phyloP scores from a whole-genome alignment of 2,329 filamentous ascomycete species.

The Dactylellina haptotyla region DNA sequence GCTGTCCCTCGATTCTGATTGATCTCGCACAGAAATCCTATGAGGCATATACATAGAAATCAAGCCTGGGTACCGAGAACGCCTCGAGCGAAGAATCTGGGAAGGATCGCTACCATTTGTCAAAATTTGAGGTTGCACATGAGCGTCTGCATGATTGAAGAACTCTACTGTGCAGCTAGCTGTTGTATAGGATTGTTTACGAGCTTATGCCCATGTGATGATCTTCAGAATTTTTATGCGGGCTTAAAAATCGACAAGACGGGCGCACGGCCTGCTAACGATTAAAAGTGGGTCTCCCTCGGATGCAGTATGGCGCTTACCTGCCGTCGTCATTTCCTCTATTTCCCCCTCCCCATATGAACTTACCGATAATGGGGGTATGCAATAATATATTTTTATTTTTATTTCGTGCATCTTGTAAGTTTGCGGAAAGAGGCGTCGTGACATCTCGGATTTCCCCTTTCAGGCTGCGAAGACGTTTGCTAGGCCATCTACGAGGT shows the following conservation, averaged over 20 bases:
- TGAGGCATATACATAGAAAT: conserved; percentile 44
- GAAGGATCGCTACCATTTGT: conserved; percentile 35
- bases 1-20: conserved; percentile 38
- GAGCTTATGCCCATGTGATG: conserved; percentile 50
- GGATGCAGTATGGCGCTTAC: conserved; percentile 55
- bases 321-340: conserved; percentile 52
- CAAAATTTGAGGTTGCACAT: conserved; percentile 39
- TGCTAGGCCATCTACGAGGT: conserved; percentile 35
- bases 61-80: conserved; percentile 2
- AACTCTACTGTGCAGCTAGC: too few relatives aligned
- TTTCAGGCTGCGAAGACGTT: conserved; percentile 30
- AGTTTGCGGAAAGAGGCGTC: conserved; percentile 10
- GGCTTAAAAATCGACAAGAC: conserved; percentile 43
- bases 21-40: conserved; percentile 20
- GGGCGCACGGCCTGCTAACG: conserved; percentile 53
- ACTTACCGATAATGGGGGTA: neutral
- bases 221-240: conserved; percentile 32
- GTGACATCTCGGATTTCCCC: conserved; percentile 1
- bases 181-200: conserved; percentile 29
- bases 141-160: conserved; percentile 37
- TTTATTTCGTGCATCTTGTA: neutral
- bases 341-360: neutral
- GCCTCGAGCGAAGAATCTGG: neutral
- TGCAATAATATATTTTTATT: neutral
- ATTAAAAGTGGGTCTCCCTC: conserved; percentile 29